Evolutionary conservation across 164 flowering plant genomes (phyloP), one percentile per base, ranked within the genome.

Genomic region (Euptelea pleiosperma): DNA sequence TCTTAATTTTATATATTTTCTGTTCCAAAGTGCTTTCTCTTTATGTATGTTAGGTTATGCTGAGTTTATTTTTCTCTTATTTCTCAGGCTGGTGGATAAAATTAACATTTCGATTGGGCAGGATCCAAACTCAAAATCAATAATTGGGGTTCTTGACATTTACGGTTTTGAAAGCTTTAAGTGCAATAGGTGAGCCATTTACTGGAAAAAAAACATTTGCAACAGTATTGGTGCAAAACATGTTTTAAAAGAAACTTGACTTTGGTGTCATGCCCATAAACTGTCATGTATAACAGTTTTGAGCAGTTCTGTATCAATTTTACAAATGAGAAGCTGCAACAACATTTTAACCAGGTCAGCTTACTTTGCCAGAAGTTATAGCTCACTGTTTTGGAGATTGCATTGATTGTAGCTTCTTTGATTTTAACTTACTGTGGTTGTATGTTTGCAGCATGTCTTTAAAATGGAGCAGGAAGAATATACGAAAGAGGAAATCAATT

Each of bases 391-490:
- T 33, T 51, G 30, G 25, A 28, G 3, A 34, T 22, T 39, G 12
- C 9, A 33, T 34, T 16, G 48, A 43, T 30, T 10, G 8, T n/a
- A 35, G 41, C 40, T 6, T 52, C 42, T 21, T 10, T 14, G 19
- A 16, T 6, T 54, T 66, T 47, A 45, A 40, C 45, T 48, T 42
- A 40, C 58, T 31, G 0, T 45, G 15, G 11, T 41, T 53, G 45
- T 28, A 41, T 74, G 16, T 60, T 57, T 65, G 74, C 90, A 92
- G 98, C 96, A 93, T 68, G 98, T 93, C 14, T 93, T 93, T 52
- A 93, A 93, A 71, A 93, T 87, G 97, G 98, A 93, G 77, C 98
- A 93, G 71, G 98, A 93, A 76, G 98, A 93, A 63, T 93, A 93
- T 65, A 77, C 91, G 12, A 90, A 86, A 67, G 98, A 93, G 69